Percentiles rank a stretch among this genome's conserved stretches.
Conservation (phyloP, 805 yeast species). For the Wickerhamiella bombiphila region DNA sequence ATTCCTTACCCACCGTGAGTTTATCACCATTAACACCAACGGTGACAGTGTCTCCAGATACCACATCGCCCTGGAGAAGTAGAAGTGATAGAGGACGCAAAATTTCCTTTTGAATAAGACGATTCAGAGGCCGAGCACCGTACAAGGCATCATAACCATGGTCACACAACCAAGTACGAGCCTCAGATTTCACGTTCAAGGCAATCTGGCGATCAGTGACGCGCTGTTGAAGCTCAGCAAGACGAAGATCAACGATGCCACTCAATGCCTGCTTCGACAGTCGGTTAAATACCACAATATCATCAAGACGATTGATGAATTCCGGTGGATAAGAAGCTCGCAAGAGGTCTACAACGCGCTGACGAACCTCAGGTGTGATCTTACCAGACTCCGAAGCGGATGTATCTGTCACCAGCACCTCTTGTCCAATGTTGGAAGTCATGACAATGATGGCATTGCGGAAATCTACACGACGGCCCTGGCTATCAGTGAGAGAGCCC, state of each 20-base stretch:
- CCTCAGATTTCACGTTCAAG: conserved; percentile 40
- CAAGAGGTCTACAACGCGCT: conserved; percentile 51
- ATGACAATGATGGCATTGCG: conserved; percentile 87
- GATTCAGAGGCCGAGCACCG: conserved; percentile 93
- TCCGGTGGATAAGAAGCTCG: conserved; percentile 78
- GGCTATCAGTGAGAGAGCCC: conserved; percentile 87
- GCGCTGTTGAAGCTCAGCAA: conserved; percentile 67
- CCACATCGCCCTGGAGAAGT: conserved; percentile 66
- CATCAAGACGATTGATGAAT: conserved; percentile 87
- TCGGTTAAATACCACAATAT: conserved; percentile 83
- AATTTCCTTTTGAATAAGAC: conserved; percentile 70
- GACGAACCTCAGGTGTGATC: conserved; percentile 40
- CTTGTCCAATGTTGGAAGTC: conserved; percentile 97
- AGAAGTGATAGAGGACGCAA: conserved; percentile 77
- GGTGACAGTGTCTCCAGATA: conserved; percentile 38
- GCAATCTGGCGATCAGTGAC: conserved; percentile 62
- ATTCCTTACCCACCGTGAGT: too few species aligned
- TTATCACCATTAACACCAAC: conserved; percentile 34
- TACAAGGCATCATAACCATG: conserved; percentile 83
- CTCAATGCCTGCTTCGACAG: conserved; percentile 61
- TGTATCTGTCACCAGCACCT: conserved; percentile 52
- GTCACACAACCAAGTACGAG: conserved; percentile 65
- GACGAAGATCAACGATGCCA: conserved; percentile 71
- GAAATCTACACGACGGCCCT: conserved; percentile 88
- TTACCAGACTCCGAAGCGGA: conserved; percentile 36